Base-by-base conservation (phyloP, 208 protist species). In the Crithidia thermophila region DNA sequence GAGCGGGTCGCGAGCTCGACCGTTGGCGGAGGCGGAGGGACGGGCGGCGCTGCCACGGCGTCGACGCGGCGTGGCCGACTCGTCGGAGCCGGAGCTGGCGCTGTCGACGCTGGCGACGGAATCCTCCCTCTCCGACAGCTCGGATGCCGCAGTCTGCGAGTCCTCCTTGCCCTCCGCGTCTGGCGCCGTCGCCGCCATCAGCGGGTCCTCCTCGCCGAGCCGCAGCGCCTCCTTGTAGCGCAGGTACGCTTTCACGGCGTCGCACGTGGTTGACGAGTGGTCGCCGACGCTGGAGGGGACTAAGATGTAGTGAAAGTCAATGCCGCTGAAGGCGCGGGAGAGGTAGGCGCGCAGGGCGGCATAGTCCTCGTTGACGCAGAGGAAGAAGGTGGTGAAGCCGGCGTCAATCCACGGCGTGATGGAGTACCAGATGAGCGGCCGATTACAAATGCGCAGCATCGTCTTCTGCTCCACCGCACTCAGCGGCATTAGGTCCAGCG, bases 341-440 rank as follows among this genome's bases (percentile, higher is more conserved):
- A 95, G 80, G 70, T 92, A 93, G 40, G 77, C 78, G 45, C 85
- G 67, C 57, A 94, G 59, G 0, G 77, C 67, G 0, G 68, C 79
- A 47, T 85, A 81, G 75, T 91, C 75, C 66, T 91, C 79, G 63
- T 92, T 81, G 28, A 93, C 87, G 60, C 85, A 92, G 40, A 95
- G 14, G 57, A 93, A 95, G 49, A 95, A 94, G 45, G 55, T 81
- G 43, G 72, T 63, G 66, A 87, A 88, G 51, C 90, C 90, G 3
- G 77, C 82, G 21, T 72, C 67, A 16, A 94, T 84, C 85, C 85
- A 92, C 31, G 90, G 87, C n/a, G 50, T 56, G 16, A 95, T 60
- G 45, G 72, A 81, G 69, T 88, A 94, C 88, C 87, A 94, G 49
- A 95, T 91, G n/a, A 95, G 74, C 1, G 90, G 90, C 0, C 82